Conservation (phyloP, 2,329 filamentous ascomycete species). For the Aureobasidium sp. region DNA sequence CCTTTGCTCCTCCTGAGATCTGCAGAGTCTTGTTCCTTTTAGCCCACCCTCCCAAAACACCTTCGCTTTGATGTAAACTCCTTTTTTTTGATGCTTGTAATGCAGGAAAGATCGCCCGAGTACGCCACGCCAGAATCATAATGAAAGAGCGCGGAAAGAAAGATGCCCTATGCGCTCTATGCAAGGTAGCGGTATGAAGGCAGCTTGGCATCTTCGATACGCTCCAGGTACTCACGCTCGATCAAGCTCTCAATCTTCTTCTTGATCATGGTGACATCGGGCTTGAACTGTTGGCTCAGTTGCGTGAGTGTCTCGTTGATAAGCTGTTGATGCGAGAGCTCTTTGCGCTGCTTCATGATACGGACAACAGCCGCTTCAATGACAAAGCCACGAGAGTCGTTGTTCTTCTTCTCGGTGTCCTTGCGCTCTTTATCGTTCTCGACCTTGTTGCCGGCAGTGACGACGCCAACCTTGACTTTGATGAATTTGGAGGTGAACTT, state of each 20-base stretch:
- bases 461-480: slow-evolving; percentile 83
- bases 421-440: slow-evolving; percentile 63
- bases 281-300: slow-evolving; percentile 62
- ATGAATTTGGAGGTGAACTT: slow-evolving; percentile 75
- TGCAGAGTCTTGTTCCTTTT: not conserved
- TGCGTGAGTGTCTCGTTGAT: slow-evolving; percentile 66
- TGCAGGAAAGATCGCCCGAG: not conserved
- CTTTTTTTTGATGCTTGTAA: not conserved
- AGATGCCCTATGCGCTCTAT: not conserved
- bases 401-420: slow-evolving; percentile 68
- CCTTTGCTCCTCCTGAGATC: not conserved
- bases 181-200: slow-evolving; percentile 67
- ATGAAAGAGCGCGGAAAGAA: not conserved
- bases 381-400: slow-evolving; percentile 62
- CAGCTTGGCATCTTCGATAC: slow-evolving; percentile 56
- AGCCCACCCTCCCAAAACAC: not conserved
- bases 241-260: slow-evolving; percentile 73
- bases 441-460: slow-evolving; percentile 73
- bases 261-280: slow-evolving; percentile 72
- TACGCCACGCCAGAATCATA: not conserved
- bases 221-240: slow-evolving; percentile 69
- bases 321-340: slow-evolving; percentile 61
- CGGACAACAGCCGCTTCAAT: slow-evolving; percentile 72
- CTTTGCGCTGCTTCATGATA: slow-evolving; percentile 82
- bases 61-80: not conserved